Evolutionary conservation across 83 land plant species (phyloP), one percentile per base, ranked within the genome.

Genomic region (Picea abies): DNA sequence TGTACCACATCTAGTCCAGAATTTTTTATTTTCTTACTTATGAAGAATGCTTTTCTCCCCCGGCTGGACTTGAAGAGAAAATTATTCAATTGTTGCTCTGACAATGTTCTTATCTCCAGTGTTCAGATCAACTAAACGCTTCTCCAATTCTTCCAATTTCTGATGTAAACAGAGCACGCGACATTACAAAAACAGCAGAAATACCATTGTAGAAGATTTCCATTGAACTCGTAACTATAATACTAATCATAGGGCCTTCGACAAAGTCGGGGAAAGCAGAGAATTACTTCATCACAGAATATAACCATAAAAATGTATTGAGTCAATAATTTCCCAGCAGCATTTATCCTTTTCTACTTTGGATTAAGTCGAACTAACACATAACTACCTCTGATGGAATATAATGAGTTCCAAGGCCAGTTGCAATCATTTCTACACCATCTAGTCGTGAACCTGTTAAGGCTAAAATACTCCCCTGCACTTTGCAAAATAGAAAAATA

Each of bases 341-440:
- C 76, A 72, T 39, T 19, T 12, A 44, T 8, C 52, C 8, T 37
- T 41, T n/a, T 20, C 4, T 23, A 19, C 12, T 41, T 41, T 71
- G 15, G 23, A 41, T 39, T 72, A 41, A 41, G 20, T 72, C n/a
- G 1, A 14, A 41, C 39, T 32, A n/a, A 32, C 44, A 49, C 32
- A 39, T 41, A 49, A 72, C 4, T 79, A 93, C 95, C 83, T 91
- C 90, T 39, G 88, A 88, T 47, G 94, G 92, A 15, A 93, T 90
- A 84, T 86, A 93, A 87, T 93, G 92, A 5, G 96, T 93, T 47
- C 94, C 94, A 23, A 93, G 84, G 32, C 92, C 91, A 41, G 73
- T 85, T 63, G 92, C 89, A 80, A 93, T 82, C 87, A 93, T 87
- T 41, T 93, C 96, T 56, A 84, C 90, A 35, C 93, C 92, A 79